Evolutionary conservation across 2,329 filamentous ascomycete species (phyloP), one percentile per base, ranked within the genome.

Genomic region (Fusarium piperis): DNA sequence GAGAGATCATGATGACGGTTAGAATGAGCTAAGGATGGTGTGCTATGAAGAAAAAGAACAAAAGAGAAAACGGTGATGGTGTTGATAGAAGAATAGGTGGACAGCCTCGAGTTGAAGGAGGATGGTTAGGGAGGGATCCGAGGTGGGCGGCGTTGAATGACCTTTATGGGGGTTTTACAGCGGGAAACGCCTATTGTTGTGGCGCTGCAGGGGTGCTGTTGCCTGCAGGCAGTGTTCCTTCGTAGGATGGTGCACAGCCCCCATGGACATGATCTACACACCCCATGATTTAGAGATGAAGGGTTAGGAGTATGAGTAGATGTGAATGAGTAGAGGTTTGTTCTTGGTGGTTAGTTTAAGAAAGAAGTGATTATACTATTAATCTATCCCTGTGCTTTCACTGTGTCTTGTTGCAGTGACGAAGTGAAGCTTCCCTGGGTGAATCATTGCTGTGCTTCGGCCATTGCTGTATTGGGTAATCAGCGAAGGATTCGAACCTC

Each of bases 1-100:
- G 53, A 38, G 62, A 61, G 46, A 76, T 59, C 75, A 77, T 77
- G 62, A 52, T 63, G 67, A 12, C 13, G 39, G 23, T 33, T 56
- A 12, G 15, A 26, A 44, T 18, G 23, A 52, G 35, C 12, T 13
- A 35, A 41, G 23, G 35, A 26, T 44, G 2, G 7, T 52, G 41
- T 30, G 39, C 16, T 48, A 32, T 44, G 30, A 58, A 35, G 15
- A 61, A 64, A 23, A 61, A 23, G 26, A 62, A 13, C 15, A 62
- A 59, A 30, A 44, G 32, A 36, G 35, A 59, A 13, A 35, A 12
- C n/a, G 23, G 6, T n/a, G 23, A 46, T 26, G 30, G 8, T 58
- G 35, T 35, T 28, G 35, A 44, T 46, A 12, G 23, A 44, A 62
- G 41, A 59, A 53, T 35, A 52, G 2, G 23, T 30, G 60, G 23